Evolutionary conservation across 305 asterid species (phyloP).

Genomic region (Salvia sclarea): DNA sequence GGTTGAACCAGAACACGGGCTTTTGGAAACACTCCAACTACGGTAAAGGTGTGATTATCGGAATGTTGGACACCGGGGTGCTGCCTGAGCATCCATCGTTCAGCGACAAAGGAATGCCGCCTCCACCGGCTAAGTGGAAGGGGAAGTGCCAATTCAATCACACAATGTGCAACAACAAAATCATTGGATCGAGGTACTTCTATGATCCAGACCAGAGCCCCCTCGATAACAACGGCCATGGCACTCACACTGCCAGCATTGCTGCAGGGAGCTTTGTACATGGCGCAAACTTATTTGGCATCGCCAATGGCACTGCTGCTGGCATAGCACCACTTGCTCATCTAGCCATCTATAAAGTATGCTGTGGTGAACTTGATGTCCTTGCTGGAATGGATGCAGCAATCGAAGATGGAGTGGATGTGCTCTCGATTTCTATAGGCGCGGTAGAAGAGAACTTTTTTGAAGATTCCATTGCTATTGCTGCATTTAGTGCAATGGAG

Average conservation of each 20-base stretch:
- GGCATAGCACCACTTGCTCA: slow-evolving; percentile 56
- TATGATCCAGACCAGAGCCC: slow-evolving; percentile 9
- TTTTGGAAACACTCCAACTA: slow-evolving; percentile 32
- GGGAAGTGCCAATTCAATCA: slow-evolving; percentile 40
- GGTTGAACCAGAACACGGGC: not conserved
- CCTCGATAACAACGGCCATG: slow-evolving; percentile 38
- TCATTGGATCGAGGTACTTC: slow-evolving; percentile 48
- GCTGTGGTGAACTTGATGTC: slow-evolving; percentile 23
- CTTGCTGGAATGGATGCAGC: slow-evolving; percentile 42
- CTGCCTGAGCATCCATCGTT: slow-evolving; percentile 45
- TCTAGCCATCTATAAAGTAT: slow-evolving; percentile 45
- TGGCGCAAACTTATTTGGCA: slow-evolving; percentile 39
- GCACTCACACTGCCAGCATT: slow-evolving; percentile 46
- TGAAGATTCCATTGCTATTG: slow-evolving; percentile 21
- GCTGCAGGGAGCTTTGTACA: slow-evolving; percentile 46
- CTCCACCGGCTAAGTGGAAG: slow-evolving; percentile 54
- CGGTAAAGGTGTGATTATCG: slow-evolving; percentile 49
- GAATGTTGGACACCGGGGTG: slow-evolving; percentile 49
- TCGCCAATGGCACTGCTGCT: slow-evolving; percentile 49
- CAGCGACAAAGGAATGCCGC: slow-evolving; percentile 46
- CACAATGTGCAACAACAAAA: slow-evolving; percentile 46
- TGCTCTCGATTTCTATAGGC: slow-evolving; percentile 36
- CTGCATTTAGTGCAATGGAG: slow-evolving; percentile 41
- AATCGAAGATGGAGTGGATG: slow-evolving; percentile 40
- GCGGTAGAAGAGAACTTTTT: not conserved